These are phyloP conservation scores for Wickerhamomyces silvicola DNA, from an alignment of 805 yeast species.

Conservation along the genomic window DNA sequence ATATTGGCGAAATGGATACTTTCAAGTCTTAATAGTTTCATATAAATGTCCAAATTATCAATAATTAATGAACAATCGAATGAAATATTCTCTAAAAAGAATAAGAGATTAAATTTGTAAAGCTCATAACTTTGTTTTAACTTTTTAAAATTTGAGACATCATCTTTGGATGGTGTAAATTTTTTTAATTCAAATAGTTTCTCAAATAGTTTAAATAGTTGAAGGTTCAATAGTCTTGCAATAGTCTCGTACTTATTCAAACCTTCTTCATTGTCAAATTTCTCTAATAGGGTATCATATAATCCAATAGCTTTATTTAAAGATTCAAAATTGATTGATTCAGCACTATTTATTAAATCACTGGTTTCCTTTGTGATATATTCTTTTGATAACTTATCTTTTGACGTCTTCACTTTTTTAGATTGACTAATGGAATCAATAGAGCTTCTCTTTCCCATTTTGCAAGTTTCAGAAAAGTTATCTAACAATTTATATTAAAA, in stretches of 20 bases:
- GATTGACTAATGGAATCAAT: too few species aligned
- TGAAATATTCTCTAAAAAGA: slow-evolving; percentile 32
- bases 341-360: slow-evolving; percentile 5
- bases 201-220: slow-evolving; percentile 19
- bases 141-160: slow-evolving; percentile 54
- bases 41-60: slow-evolving; percentile 48
- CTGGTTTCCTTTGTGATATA: slow-evolving; percentile 8
- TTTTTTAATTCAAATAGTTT: slow-evolving; percentile 12
- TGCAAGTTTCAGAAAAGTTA: background rate
- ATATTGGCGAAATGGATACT: slow-evolving; percentile 44
- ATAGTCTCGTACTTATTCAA: slow-evolving; percentile 13
- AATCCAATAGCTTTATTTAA: slow-evolving; percentile 8
- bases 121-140: slow-evolving; percentile 48
- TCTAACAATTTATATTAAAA: too few species aligned
- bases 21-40: slow-evolving; percentile 54
- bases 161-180: slow-evolving; percentile 26
- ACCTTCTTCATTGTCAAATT: slow-evolving; percentile 13
- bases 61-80: slow-evolving; percentile 41
- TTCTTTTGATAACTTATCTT: slow-evolving; percentile 8
- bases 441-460: slow-evolving; percentile 12
- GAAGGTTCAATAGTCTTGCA: slow-evolving; percentile 16
- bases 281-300: slow-evolving; percentile 18
- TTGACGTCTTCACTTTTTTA: slow-evolving; percentile 1
- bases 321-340: slow-evolving; percentile 4
- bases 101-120: slow-evolving; percentile 40